phyloP scores from a whole-genome alignment of 148 eudicot species.

The Rhododendron mucronatum region DNA sequence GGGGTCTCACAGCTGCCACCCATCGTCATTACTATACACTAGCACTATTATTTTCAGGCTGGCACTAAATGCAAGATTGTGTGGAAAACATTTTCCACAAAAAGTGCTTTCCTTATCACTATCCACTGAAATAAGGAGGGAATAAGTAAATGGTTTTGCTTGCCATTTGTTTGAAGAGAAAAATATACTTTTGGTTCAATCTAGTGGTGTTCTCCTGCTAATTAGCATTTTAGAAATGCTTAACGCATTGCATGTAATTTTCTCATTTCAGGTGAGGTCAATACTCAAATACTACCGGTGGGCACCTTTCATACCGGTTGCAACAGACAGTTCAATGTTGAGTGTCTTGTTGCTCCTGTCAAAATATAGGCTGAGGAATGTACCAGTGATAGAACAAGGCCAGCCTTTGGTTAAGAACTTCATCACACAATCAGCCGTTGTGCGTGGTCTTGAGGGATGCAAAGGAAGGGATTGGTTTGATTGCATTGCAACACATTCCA shows the following conservation, averaged over 20 bases:
- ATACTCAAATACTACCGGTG: conserved; percentile 65
- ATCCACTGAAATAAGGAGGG: neutral
- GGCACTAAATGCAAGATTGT: neutral
- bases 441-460: conserved; percentile 71
- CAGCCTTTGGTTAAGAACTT: conserved; percentile 62
- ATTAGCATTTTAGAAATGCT: neutral
- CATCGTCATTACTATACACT: neutral
- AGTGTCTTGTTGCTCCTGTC: conserved; percentile 75
- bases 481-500: conserved; percentile 48
- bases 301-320: conserved; percentile 79
- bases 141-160: neutral
- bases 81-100: neutral
- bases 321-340: conserved; percentile 79
- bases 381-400: conserved; percentile 81
- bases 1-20: neutral
- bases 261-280: conserved; percentile 59
- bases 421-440: conserved; percentile 88
- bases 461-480: conserved; percentile 95
- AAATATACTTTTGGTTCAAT: neutral
- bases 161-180: neutral
- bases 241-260: neutral
- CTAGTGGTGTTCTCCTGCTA: neutral
- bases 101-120: neutral
- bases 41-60: neutral
- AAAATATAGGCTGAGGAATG: conserved; percentile 85